Evolutionary conservation across 306 rosid species (phyloP), one percentile per base, ranked within the genome.

Genomic region (Cucurbita argyrosperma): DNA sequence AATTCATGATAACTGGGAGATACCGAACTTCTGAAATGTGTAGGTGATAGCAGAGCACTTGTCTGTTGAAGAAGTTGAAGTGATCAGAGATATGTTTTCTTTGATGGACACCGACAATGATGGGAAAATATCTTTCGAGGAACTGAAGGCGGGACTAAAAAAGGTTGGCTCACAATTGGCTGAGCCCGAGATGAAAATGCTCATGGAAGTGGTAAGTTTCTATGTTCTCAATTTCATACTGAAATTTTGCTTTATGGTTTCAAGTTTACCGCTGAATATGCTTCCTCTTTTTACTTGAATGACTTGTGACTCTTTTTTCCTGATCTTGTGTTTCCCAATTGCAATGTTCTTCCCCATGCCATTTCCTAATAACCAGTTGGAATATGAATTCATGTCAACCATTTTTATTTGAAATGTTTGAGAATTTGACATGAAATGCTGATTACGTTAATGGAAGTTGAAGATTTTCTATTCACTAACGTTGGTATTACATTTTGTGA

Each of bases 21-120:
- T 80, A 76, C 71, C 39, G 58, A 19, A 14, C 55, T 12, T 65
- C 82, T 76, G 21, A 75, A 56, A 76, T 53, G 15, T 87, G 61
- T 82, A 95, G 99, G 99, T 95, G 59, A 95, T 95, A 66, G 99
- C 99, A 4, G 96, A 91, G 74, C 99, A 95, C 87, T 88, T 95
- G 64, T 89, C 99, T 59, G 85, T 91, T 56, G 96, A 91, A 83
- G 99, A 95, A 85, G 99, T 95, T 57, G 99, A 95, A 86, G 91
- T 95, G 80, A 95, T 95, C 78, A 91, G 78, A 81, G 99, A 95
- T 76, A 95, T 95, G 99, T 95, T 95, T 84, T 77, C 92, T 12
- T 78, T 95, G 84, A 95, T 95, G 99, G 99, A 95, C 80, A 87
- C 91, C 14, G 97, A 95, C 84, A 87, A 81, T 82, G 95, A 95